Evolutionary conservation across 2,329 filamentous ascomycete species (phyloP).

Genomic region (Aureobasidium sp.): DNA sequence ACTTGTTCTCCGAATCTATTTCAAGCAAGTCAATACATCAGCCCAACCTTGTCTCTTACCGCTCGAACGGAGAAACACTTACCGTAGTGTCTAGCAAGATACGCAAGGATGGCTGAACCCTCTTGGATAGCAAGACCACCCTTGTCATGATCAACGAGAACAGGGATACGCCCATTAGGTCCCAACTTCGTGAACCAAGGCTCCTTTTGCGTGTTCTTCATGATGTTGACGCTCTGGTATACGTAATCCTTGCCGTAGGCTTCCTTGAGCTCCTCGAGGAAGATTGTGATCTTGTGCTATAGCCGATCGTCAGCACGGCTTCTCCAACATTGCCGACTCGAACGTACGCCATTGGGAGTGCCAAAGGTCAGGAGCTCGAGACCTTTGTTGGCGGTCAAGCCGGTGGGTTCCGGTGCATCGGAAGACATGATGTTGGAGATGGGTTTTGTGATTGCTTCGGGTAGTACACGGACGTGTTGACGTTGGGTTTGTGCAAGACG

Average conservation of each 20-base stretch:
- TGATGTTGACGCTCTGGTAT: constrained; percentile 50
- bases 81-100: constrained; percentile 37
- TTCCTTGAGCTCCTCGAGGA: constrained; percentile 59
- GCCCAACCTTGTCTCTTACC: neutral
- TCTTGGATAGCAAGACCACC: constrained; percentile 45
- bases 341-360: constrained; percentile 36
- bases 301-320: too few relatives aligned
- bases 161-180: constrained; percentile 58
- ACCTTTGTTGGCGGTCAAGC: constrained; percentile 52
- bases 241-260: constrained; percentile 54
- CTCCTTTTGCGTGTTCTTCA: constrained; percentile 57
- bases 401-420: constrained; percentile 33
- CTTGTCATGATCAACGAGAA: constrained; percentile 57
- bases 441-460: constrained; percentile 2
- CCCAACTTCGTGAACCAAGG: constrained; percentile 55
- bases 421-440: constrained; percentile 7
- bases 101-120: constrained; percentile 34
- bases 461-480: constrained; percentile 6
- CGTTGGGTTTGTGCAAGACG: constrained; percentile 4
- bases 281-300: constrained; percentile 49
- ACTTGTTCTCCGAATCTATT: constrained; percentile 34
- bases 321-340: too few relatives aligned
- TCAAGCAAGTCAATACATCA: neutral
- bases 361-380: constrained; percentile 55
- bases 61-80: neutral